Evolutionary conservation across 2,329 filamentous ascomycete genomes (phyloP), one percentile per base, ranked within the genome.

Genomic region (Pyricularia sp.): DNA sequence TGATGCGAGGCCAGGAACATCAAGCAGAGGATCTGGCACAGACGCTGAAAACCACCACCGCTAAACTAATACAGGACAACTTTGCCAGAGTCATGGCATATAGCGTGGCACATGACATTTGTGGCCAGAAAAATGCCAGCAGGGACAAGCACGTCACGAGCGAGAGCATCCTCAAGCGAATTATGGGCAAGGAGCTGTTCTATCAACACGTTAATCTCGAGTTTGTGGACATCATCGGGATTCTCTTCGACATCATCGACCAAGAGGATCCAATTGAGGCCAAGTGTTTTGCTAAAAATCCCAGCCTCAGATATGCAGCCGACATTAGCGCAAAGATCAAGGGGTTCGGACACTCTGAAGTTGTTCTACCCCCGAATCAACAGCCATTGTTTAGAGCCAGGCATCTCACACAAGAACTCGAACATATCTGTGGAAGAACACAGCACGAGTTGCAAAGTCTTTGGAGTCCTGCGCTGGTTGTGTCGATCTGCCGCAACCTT

Each of bases 21-120:
- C 87, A 88, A 66, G 82, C 90, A 7, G 77, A 83, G 59, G 82
- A 86, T 23, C 78, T 97, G 36, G 87, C 90, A 26, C 77, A 79
- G 36, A 78, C 84, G 4, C 80, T 96, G 25, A 82, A 82, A 0
- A 77, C 82, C 11, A 78, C 85, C 0, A 83, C 86, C 64, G 78
- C 79, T 12, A 81, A 88, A 20, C 80, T 97, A 30, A 78, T 97
- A 17, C 81, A 84, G 33, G 78, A 81, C 30, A 90, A 90, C 23
- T 97, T 98, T 74, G 85, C 90, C 42, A 95, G 91, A 75, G 86
- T 89, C 3, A 85, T 93, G 72, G 93, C 93, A 4, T 99, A 98
- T 76, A 89, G 90, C 69, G 89, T 97, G 73, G 90, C 92, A 4
- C 88, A 90, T 76, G 92, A 94, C 75, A 88, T 92, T 68, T 63